Evolutionary conservation across 2,329 filamentous ascomycete genomes (phyloP), one percentile per base, ranked within the genome.

Genomic region (Xylariaceae sp.): DNA sequence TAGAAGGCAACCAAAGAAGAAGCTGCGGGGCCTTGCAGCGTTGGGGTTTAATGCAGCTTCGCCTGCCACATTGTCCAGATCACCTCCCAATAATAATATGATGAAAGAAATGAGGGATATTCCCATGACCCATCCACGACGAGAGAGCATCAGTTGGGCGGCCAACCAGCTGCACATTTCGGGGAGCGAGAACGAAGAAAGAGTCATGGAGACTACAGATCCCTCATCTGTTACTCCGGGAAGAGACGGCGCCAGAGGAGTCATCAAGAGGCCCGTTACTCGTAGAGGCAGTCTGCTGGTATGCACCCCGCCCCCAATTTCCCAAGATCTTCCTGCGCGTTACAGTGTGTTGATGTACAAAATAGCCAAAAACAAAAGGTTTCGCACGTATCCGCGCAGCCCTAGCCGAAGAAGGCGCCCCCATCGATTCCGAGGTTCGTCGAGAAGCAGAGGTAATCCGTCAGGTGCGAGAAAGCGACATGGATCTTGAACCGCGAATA

Each of bases 391-490:
- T 99, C 64, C 87, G 91, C 60, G 95, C 94, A 7, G 92, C 92
- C 3, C 82, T 99, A 0, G 82, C 91, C 55, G 95, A 99, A 76
- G 95, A 99, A 76, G 84, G 86, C 14, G 87, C 92, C 0, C 95
- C 95, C 0, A 81, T 96, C 8, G 95, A 99, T 67, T 89, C 89
- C 37, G 95, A 99, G 73, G 87, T 92, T 55, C 88, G 90, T 49
- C 88, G 92, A 34, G 95, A 99, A 78, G 92, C 94, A 33, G 94
- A 98, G 74, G 95, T 98, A 4, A 92, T 99, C 61, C 90, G 92
- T 47, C 95, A 97, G 74, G 93, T 98, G 24, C 89, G 92, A 37
- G 95, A 98, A 73, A 94, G 89, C 66, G 93, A 97, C 68, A 83
- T 88, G 61, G 85, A 87, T 45, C 76, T 87, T 12, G 83, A 85